phyloP scores from a whole-genome alignment of 371 early-diverging fungal species.

The Apophysomyces trapeziformis region DNA sequence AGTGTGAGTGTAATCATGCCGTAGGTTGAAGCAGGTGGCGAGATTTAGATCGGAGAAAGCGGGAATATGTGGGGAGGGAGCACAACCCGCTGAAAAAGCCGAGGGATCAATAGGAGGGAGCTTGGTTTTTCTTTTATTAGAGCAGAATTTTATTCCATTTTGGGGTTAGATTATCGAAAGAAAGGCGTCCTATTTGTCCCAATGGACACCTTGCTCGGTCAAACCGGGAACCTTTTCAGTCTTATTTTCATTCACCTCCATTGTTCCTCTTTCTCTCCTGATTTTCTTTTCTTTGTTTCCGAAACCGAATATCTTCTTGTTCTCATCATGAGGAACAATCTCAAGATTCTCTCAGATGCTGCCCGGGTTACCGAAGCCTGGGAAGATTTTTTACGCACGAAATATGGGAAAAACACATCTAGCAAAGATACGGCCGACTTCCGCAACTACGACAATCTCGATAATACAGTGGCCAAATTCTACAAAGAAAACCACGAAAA shows the following conservation, averaged over 20 bases:
- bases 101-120: too few species aligned
- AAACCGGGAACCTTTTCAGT: neutral
- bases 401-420: conserved; percentile 32
- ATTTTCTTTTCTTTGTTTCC: neutral
- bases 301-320: neutral
- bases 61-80: too few species aligned
- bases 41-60: too few species aligned
- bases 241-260: neutral
- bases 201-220: neutral
- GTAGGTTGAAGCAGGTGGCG: too few species aligned
- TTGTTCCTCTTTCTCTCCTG: neutral
- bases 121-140: too few species aligned
- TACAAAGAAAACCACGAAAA: conserved; percentile 49
- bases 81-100: too few species aligned
- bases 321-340: neutral
- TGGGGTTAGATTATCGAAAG: too few species aligned
- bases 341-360: conserved; percentile 25
- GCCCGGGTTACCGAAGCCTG: conserved; percentile 33
- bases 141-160: too few species aligned
- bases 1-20: too few species aligned
- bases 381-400: conserved; percentile 37
- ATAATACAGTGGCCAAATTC: conserved; percentile 33
- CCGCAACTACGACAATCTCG: conserved; percentile 39
- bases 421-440: conserved; percentile 16
- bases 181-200: too few species aligned